A percentile compares a stretch with the other conserved stretches of the same genome.
These are phyloP conservation scores for Aureobasidium sp. DNA, from an alignment of 2,329 filamentous ascomycete genomes.

Conservation along the genomic window DNA sequence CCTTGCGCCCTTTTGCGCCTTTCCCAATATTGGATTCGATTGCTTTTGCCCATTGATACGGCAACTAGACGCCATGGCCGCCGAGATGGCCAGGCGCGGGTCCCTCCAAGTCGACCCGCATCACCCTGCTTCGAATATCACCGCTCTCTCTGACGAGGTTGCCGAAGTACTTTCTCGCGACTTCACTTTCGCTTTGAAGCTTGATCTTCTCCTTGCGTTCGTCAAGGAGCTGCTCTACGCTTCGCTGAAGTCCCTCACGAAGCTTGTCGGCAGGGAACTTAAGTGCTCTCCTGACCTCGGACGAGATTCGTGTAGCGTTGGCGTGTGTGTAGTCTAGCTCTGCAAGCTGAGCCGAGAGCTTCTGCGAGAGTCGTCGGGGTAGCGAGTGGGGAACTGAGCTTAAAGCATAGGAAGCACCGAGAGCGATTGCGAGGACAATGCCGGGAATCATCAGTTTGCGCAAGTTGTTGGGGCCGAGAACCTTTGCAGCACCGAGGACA, in stretches of 20 bases:
- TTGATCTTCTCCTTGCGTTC: conserved; percentile 74
- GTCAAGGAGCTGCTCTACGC: conserved; percentile 70
- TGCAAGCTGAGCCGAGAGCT: conserved; percentile 71
- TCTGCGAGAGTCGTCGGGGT: conserved; percentile 73
- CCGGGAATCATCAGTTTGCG: conserved; percentile 74
- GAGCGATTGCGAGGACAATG: conserved; percentile 62
- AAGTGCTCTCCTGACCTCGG: conserved; percentile 80
- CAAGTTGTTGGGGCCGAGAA: conserved; percentile 74
- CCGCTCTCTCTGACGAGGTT: conserved; percentile 64
- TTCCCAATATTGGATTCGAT: background rate
- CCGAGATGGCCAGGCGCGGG: conserved; percentile 32
- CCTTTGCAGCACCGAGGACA: conserved; percentile 67
- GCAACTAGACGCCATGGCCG: conserved; percentile 4
- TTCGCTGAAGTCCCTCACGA: conserved; percentile 71
- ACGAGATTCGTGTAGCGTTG: conserved; percentile 76
- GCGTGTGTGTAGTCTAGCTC: conserved; percentile 86
- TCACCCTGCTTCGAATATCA: conserved; percentile 41
- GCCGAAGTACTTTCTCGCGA: conserved; percentile 81
- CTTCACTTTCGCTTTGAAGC: conserved; percentile 72
- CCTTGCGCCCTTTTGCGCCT: conserved; percentile 2
- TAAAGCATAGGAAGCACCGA: conserved; percentile 72
- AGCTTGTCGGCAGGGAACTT: conserved; percentile 82
- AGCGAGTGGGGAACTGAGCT: conserved; percentile 83
- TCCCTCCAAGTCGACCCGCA: conserved; percentile 44
- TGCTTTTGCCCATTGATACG: conserved; percentile 3